A percentile compares a stretch with the other conserved stretches of the same genome.
Conservation (phyloP, 163 green algal genomes). For the Scenedesmus sp. region DNA sequence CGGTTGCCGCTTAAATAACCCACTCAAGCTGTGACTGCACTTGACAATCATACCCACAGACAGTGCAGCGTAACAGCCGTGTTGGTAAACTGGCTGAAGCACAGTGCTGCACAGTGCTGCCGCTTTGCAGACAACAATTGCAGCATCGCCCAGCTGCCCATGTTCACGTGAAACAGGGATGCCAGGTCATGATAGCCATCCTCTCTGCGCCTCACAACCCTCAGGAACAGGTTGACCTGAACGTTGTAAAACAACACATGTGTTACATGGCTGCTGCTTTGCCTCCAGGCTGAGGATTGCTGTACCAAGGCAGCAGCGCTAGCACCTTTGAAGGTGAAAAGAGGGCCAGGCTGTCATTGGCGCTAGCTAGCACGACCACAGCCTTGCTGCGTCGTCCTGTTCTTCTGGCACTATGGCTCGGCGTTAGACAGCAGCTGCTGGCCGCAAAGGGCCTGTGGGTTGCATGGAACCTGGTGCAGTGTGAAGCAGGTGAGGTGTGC, state of each 20-base stretch:
- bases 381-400: background rate
- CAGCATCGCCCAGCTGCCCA: background rate
- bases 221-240: slow-evolving; percentile 96
- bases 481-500: background rate
- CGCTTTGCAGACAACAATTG: no score
- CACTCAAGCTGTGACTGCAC: background rate
- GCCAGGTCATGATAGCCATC: slow-evolving; percentile 98
- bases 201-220: slow-evolving; percentile 84
- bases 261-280: background rate
- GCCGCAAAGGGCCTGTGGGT: background rate
- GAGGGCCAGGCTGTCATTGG: slow-evolving; percentile 62
- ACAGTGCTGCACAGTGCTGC: background rate
- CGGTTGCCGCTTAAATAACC: no score
- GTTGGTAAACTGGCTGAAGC: background rate
- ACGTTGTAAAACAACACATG: background rate
- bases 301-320: background rate
- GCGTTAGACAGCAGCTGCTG: background rate
- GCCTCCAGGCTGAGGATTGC: background rate
- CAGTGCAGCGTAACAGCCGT: no score
- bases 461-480: background rate
- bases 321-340: slow-evolving; percentile 89
- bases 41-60: no score
- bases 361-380: background rate
- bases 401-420: background rate
- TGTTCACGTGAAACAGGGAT: slow-evolving; percentile 95